Percentiles rank a stretch among this genome's conserved stretches.
These are phyloP conservation scores for Candida sithepensis DNA, from an alignment of 805 yeast species.

Conservation along the genomic window DNA sequence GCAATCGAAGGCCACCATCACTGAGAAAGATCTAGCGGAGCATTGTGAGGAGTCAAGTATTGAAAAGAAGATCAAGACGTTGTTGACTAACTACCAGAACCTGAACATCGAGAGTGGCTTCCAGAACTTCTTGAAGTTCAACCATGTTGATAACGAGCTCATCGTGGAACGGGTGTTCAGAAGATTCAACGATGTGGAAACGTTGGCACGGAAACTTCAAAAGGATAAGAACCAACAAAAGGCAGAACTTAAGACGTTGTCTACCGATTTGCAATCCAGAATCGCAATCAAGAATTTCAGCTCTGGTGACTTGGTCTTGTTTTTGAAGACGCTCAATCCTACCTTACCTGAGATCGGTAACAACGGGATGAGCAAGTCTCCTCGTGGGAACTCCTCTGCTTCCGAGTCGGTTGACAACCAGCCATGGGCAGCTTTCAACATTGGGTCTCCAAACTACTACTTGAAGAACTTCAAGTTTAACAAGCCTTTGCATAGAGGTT, in stretches of 20 bases:
- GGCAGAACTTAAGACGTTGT: constrained; percentile 40
- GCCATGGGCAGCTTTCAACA: constrained; percentile 95
- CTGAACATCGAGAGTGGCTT: constrained; percentile 32
- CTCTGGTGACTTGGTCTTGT: constrained; percentile 74
- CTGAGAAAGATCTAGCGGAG: constrained; percentile 9
- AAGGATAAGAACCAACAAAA: constrained; percentile 59
- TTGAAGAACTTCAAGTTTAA: constrained; percentile 39
- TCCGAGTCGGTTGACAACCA: constrained; percentile 21
- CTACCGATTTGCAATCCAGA: constrained; percentile 40
- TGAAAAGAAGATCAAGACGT: constrained; percentile 19
- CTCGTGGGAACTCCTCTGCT: neutral
- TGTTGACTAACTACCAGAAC: constrained; percentile 14
- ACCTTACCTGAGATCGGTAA: constrained; percentile 1
- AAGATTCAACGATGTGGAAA: constrained; percentile 86
- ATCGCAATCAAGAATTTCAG: constrained; percentile 67
- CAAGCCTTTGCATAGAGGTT: constrained; percentile 1
- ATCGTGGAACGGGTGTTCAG: constrained; percentile 46
- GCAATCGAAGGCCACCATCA: constrained; percentile 5
- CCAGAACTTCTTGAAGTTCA: constrained; percentile 26
- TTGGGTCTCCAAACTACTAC: constrained; percentile 83
- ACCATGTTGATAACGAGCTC: constrained; percentile 23
- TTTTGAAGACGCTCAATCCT: constrained; percentile 61
- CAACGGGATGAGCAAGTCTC: neutral
- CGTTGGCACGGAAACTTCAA: constrained; percentile 79
- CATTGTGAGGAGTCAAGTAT: constrained; percentile 20